A percentile compares a stretch with the other conserved stretches of the same genome.
These are phyloP conservation scores for Pachyrhizus erosus DNA, from an alignment of 306 rosid species.

Conservation along the genomic window DNA sequence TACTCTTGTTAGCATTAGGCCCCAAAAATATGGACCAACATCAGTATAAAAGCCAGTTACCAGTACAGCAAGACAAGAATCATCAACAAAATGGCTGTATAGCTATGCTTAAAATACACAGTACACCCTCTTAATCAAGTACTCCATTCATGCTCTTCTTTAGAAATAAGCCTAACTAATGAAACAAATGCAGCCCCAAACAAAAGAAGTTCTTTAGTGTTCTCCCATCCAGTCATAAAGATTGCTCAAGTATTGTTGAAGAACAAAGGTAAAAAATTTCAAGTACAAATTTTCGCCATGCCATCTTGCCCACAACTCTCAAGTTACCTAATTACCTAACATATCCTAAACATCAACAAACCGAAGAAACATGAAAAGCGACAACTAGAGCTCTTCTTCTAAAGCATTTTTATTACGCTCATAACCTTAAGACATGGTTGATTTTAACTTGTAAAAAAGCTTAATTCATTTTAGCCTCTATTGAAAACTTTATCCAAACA, in stretches of 20 bases:
- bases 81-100: background rate
- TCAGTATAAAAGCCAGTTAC: background rate
- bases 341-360: background rate
- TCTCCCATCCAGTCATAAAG: background rate
- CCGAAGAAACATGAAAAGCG: background rate
- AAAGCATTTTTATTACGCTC: background rate
- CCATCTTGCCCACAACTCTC: constrained; percentile 21
- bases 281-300: background rate
- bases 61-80: background rate
- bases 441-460: no score
- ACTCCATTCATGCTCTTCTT: background rate
- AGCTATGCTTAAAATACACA: background rate
- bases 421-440: background rate
- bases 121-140: background rate
- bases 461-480: background rate
- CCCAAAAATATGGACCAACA: background rate
- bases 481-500: background rate
- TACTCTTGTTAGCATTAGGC: background rate
- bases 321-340: no score
- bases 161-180: background rate
- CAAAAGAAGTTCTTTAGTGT: background rate
- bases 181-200: background rate
- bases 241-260: background rate
- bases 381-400: background rate
- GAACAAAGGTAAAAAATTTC: background rate